phyloP scores from a whole-genome alignment of 441 rosid genomes.

The Theobroma grandiflorum region DNA sequence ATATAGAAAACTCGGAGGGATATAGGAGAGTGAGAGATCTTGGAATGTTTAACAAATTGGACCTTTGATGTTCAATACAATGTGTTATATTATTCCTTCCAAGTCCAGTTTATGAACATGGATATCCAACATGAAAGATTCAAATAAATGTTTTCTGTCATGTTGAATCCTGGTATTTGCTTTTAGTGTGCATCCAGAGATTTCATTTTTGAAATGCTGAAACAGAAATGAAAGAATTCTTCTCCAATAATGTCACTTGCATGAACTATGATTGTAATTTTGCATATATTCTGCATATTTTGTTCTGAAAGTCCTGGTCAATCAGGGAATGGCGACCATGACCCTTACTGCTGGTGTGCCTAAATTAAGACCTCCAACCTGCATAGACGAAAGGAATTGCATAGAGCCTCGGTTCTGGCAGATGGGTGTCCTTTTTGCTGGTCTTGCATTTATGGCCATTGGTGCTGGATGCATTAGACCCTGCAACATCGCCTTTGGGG shows the following conservation, averaged over 20 bases:
- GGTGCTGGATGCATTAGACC: slow-evolving; percentile 70
- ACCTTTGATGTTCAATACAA: background rate
- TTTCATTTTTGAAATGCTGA: background rate
- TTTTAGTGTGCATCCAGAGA: background rate
- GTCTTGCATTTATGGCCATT: slow-evolving; percentile 47
- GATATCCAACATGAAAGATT: background rate
- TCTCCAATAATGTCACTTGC: background rate
- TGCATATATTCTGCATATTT: background rate
- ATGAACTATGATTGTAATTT: background rate
- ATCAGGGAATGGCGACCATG: slow-evolving; percentile 60
- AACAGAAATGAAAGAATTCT: too few relatives aligned
- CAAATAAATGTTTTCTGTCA: background rate
- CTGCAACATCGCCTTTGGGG: slow-evolving; percentile 71
- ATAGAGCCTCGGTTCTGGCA: slow-evolving; percentile 46
- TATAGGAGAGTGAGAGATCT: background rate
- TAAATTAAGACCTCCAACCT: slow-evolving; percentile 45
- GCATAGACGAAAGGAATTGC: slow-evolving; percentile 38
- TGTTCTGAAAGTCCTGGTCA: background rate
- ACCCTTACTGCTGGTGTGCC: slow-evolving; percentile 53
- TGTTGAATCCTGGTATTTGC: background rate
- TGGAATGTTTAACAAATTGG: background rate
- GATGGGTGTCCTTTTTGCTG: slow-evolving; percentile 40
- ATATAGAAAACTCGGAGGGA: background rate
- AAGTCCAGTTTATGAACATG: background rate
- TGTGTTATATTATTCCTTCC: too few relatives aligned